These are phyloP conservation scores for Lagenaria siceraria DNA, from an alignment of 306 rosid genomes.

Conservation along the genomic window DNA sequence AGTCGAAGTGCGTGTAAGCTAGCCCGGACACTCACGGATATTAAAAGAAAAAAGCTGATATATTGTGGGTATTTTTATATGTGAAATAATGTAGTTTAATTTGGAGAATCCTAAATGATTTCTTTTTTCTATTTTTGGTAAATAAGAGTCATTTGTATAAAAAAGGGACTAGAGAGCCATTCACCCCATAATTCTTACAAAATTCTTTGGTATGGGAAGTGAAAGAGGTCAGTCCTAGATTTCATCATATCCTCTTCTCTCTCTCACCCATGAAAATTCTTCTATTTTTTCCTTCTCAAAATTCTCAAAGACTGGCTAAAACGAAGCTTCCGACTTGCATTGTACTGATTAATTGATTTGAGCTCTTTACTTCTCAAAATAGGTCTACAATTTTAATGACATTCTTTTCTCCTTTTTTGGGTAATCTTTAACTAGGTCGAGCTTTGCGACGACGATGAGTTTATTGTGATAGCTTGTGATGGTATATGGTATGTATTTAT, in stretches of 20 bases:
- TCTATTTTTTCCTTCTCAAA: background rate
- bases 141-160: background rate
- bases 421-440: conserved; percentile 41
- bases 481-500: conserved; percentile 73
- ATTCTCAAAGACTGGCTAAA: background rate
- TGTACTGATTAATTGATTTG: background rate
- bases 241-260: background rate
- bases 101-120: too few relatives aligned
- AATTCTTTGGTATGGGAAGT: background rate
- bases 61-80: background rate
- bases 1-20: too few relatives aligned
- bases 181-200: background rate
- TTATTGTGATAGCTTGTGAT: conserved; percentile 69
- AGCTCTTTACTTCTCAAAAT: background rate
- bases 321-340: background rate
- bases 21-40: too few relatives aligned
- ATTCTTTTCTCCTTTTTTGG: background rate
- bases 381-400: conserved; percentile 1
- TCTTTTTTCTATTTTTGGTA: background rate
- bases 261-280: background rate
- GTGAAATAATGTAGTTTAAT: background rate
- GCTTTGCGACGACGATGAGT: conserved; percentile 84
- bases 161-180: background rate
- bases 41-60: too few relatives aligned
- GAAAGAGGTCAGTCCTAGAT: background rate